Percentiles rank a stretch among this genome's conserved stretches.
phyloP scores from a whole-genome alignment of 257 asterid species.

The Lycium ferocissimum region DNA sequence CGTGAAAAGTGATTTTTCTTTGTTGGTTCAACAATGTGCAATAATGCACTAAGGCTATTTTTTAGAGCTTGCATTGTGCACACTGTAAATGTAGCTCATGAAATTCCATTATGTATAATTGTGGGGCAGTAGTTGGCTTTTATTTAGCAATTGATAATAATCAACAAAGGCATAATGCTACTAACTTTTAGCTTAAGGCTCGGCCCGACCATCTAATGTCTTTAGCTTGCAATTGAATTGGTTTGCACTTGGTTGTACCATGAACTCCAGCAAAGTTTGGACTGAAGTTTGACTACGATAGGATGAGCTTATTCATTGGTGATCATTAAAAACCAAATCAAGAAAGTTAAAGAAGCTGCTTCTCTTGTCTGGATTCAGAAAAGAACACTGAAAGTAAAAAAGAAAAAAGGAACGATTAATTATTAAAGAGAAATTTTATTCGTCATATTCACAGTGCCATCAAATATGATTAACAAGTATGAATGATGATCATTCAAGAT shows the following conservation, averaged over 20 bases:
- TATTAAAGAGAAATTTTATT: neutral
- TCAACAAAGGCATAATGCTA: neutral
- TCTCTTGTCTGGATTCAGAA: neutral
- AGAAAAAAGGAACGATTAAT: neutral
- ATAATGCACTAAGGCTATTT: constrained; percentile 42
- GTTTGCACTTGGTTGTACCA: neutral
- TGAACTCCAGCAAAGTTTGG: neutral
- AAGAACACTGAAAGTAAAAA: neutral
- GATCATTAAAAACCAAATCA: neutral
- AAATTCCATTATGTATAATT: neutral
- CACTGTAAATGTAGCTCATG: constrained; percentile 23
- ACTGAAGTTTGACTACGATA: neutral
- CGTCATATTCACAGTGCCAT: neutral
- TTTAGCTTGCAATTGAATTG: neutral
- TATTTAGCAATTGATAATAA: constrained; percentile 18
- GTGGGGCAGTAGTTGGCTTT: neutral
- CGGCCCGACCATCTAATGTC: neutral
- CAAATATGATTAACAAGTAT: neutral
- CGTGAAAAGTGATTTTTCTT: constrained; percentile 28
- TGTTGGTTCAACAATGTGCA: constrained; percentile 30
- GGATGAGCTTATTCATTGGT: neutral
- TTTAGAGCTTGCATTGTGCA: constrained; percentile 47
- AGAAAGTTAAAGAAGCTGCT: neutral
- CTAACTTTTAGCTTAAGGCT: neutral
- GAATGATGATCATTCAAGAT: neutral